These are phyloP conservation scores for Fusarium clavum DNA, from an alignment of 2,329 filamentous ascomycete genomes.

Conservation along the genomic window DNA sequence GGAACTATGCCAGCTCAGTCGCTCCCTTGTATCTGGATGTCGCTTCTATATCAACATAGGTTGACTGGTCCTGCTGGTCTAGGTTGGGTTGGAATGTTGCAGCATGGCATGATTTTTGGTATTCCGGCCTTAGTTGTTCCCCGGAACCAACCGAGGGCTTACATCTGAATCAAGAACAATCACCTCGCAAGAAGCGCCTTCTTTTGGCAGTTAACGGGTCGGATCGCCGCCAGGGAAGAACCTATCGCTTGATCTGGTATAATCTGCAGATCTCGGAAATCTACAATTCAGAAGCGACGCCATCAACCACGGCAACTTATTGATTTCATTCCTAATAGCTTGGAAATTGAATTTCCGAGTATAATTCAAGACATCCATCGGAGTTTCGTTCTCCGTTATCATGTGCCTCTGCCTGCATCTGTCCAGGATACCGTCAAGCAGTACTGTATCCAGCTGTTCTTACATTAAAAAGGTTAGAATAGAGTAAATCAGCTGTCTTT, in stretches of 20 bases:
- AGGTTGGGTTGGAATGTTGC: conserved; percentile 12
- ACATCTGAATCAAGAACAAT: not conserved
- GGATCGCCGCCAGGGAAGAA: not conserved
- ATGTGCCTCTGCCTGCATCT: not conserved
- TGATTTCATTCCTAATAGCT: not conserved
- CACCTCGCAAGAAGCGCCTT: conserved; percentile 3
- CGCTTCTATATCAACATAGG: not conserved
- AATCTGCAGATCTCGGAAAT: conserved; percentile 19
- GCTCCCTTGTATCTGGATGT: not conserved
- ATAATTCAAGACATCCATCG: not conserved
- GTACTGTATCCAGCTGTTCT: not conserved
- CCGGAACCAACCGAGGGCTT: conserved; percentile 9
- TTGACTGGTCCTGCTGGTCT: not conserved
- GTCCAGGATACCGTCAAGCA: not conserved
- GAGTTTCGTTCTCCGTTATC: not conserved
- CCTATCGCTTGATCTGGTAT: not conserved
- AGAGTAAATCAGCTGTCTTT: not conserved
- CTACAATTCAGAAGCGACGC: not conserved
- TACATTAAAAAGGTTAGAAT: not conserved
- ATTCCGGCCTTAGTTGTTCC: not conserved
- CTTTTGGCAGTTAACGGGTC: not conserved
- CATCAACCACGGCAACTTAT: not conserved
- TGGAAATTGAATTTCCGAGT: not conserved
- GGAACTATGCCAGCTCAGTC: not conserved
- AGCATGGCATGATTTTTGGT: conserved; percentile 2